A percentile compares a stretch with the other conserved stretches of the same genome.
These are phyloP conservation scores for Hypoxylon sp. DNA, from an alignment of 2,329 filamentous ascomycete genomes.

Conservation along the genomic window DNA sequence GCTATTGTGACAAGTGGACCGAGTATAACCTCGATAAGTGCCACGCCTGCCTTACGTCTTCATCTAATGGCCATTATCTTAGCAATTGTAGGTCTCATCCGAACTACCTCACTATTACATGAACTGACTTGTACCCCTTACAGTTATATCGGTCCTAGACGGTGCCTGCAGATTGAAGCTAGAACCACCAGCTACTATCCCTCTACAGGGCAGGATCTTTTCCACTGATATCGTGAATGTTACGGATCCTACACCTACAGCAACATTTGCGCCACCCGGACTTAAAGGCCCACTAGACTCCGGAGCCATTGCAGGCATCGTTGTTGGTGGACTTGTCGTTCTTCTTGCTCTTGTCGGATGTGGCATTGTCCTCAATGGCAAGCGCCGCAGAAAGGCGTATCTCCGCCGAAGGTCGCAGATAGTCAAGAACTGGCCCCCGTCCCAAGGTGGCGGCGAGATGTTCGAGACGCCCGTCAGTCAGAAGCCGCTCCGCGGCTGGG, in stretches of 20 bases:
- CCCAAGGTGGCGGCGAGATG: conserved; percentile 55
- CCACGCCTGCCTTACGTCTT: conserved; percentile 59
- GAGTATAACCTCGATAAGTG: conserved; percentile 59
- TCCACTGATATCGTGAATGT: conserved; percentile 61
- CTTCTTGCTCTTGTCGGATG: conserved; percentile 64
- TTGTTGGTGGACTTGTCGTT: conserved; percentile 62
- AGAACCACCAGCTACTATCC: conserved; percentile 59
- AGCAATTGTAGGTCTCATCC: conserved; percentile 63
- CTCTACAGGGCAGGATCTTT: conserved; percentile 66
- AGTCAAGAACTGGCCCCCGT: conserved; percentile 59
- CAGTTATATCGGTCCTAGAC: conserved; percentile 58
- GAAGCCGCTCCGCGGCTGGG: conserved; percentile 65
- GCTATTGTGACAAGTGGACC: conserved; percentile 67
- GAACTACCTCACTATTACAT: neutral
- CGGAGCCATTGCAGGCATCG: conserved; percentile 70
- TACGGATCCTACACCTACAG: conserved; percentile 61
- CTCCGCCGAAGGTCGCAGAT: conserved; percentile 61
- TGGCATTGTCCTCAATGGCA: conserved; percentile 68
- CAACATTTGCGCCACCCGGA: conserved; percentile 57
- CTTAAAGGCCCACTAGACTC: conserved; percentile 62
- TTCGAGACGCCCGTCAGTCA: conserved; percentile 68
- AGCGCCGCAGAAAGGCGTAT: conserved; percentile 65
- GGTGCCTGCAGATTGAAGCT: conserved; percentile 69
- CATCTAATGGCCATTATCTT: conserved; percentile 56
- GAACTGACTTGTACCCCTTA: conserved; percentile 24